Percentiles rank a stretch among this genome's conserved stretches.
Evolutionary conservation across 768 basidiomycete genomes (phyloP).

Genomic region (Suillus fuscotomentosus): DNA sequence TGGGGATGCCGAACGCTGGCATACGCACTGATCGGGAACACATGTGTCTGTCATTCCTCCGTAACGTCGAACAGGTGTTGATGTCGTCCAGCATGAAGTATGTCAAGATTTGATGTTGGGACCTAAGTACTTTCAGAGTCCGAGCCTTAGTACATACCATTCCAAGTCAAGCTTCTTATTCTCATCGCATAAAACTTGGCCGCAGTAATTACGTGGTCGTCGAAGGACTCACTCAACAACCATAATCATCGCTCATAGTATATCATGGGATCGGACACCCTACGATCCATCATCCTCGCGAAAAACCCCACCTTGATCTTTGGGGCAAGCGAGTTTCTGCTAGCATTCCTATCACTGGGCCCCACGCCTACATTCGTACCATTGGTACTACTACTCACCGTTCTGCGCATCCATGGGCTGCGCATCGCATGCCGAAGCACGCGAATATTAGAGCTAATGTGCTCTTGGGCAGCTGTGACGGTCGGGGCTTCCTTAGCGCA

Average conservation of each 20-base stretch:
- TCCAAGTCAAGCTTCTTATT: background rate
- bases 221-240: background rate
- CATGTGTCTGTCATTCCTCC: background rate
- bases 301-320: conserved; percentile 25
- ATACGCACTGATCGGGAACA: background rate
- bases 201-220: background rate
- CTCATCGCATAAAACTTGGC: background rate
- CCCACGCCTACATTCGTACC: conserved; percentile 34
- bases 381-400: conserved; percentile 25
- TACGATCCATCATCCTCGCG: conserved; percentile 25
- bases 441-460: conserved; percentile 27
- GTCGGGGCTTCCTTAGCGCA: conserved; percentile 42
- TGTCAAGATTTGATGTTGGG: background rate
- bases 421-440: conserved; percentile 28
- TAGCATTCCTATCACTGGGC: conserved; percentile 27
- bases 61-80: background rate
- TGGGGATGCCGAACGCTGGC: background rate
- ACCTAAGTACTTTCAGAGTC: background rate
- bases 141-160: background rate
- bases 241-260: background rate
- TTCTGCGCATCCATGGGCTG: conserved; percentile 31
- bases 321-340: conserved; percentile 16
- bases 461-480: conserved; percentile 38
- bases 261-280: conserved; percentile 6
- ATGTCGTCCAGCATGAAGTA: background rate